Conservation (phyloP, 2,329 filamentous ascomycete genomes). For the Rachicladosporium sp. region DNA sequence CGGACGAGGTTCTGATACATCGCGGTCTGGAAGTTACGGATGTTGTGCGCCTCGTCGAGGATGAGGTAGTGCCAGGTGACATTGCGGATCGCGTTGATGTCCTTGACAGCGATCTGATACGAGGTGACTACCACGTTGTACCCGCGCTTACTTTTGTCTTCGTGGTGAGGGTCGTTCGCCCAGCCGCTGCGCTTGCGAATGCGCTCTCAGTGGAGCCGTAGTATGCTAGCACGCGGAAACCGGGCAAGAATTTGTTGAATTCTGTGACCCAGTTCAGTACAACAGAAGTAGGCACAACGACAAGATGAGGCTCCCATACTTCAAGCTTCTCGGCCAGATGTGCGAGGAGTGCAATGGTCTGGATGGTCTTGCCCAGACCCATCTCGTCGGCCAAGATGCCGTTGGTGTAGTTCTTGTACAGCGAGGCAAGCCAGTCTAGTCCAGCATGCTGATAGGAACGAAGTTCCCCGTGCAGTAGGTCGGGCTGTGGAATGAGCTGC, state of each 20-base stretch:
- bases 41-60: constrained; percentile 95
- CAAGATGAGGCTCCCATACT: constrained; percentile 90
- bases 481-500: constrained; percentile 44
- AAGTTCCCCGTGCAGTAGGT: constrained; percentile 66
- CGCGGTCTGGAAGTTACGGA: constrained; percentile 98
- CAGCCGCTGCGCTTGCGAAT: constrained; percentile 84
- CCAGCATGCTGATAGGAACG: constrained; percentile 95
- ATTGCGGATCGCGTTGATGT: constrained; percentile 85
- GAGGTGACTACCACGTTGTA: constrained; percentile 99
- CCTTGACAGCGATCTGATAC: constrained; percentile 89
- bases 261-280: constrained; percentile 99
- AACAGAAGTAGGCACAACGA: constrained; percentile 93
- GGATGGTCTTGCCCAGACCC: constrained; percentile 96
- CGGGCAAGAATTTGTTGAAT: constrained; percentile 97
- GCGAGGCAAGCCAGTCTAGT: constrained; percentile 85
- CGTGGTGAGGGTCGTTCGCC: constrained; percentile 55
- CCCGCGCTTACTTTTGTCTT: constrained; percentile 81
- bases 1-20: constrained; percentile 91
- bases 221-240: constrained; percentile 95
- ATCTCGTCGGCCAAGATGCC: constrained; percentile 97
- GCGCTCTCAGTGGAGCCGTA: constrained; percentile 85
- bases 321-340: constrained; percentile 83
- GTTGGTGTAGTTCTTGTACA: constrained; percentile 87
- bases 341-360: constrained; percentile 87
- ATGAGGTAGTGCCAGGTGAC: constrained; percentile 97